A percentile compares a stretch with the other conserved stretches of the same genome.
These are phyloP conservation scores for Truncatella angustata DNA, from an alignment of 2,329 filamentous ascomycete species.

Conservation along the genomic window DNA sequence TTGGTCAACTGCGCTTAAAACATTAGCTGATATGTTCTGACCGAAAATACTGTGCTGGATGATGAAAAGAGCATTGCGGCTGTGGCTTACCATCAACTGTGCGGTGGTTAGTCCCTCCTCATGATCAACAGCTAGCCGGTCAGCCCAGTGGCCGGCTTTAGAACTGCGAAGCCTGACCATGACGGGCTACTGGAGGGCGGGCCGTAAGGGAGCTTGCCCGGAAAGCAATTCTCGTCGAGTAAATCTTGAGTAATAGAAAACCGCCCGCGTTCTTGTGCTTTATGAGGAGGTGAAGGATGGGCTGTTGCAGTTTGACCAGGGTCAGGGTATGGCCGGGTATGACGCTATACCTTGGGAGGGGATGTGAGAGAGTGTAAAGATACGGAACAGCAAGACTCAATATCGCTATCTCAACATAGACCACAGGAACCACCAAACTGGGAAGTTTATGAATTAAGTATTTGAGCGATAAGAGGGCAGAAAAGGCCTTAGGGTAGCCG, in stretches of 20 bases:
- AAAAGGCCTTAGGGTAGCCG: neutral
- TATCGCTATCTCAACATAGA: neutral
- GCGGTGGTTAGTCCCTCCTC: slow-evolving; percentile 75
- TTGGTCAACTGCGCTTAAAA: slow-evolving; percentile 63
- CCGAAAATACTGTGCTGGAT: neutral
- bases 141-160: slow-evolving; percentile 40
- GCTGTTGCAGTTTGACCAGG: neutral
- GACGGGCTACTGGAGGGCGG: neutral
- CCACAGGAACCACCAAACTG: neutral
- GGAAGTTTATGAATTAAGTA: neutral
- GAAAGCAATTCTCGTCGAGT: slow-evolving; percentile 18
- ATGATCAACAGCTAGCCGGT: slow-evolving; percentile 68
- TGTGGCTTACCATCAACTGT: slow-evolving; percentile 67
- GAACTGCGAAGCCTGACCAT: slow-evolving; percentile 34
- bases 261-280: neutral
- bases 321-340: neutral
- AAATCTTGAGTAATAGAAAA: slow-evolving; percentile 22
- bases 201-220: neutral
- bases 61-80: neutral
- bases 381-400: neutral
- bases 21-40: neutral
- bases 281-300: neutral
- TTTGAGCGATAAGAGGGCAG: neutral
- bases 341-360: neutral
- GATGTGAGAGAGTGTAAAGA: neutral